phyloP scores from a whole-genome alignment of 495 filamentous ascomycete genomes.

The Aspergillus nidulans region DNA sequence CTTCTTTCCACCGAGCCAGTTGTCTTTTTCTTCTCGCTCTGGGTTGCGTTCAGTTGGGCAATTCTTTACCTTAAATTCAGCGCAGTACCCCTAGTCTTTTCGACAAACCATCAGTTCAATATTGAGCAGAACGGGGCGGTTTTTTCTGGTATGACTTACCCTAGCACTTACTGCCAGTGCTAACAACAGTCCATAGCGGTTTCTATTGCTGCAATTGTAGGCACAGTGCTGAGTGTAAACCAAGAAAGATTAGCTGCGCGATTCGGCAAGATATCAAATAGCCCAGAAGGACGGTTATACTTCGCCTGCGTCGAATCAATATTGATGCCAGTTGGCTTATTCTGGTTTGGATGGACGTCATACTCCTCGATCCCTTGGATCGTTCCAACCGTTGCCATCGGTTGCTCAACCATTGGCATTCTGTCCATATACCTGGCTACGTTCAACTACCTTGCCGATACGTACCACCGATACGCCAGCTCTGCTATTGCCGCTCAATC shows the following conservation, averaged over 20 bases:
- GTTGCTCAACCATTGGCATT: slow-evolving; percentile 80
- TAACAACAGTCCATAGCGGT: slow-evolving; percentile 44
- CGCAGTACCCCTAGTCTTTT: slow-evolving; percentile 74
- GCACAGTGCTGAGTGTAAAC: slow-evolving; percentile 67
- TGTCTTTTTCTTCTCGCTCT: slow-evolving; percentile 91
- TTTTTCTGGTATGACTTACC: slow-evolving; percentile 52
- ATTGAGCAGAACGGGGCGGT: slow-evolving; percentile 64
- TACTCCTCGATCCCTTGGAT: slow-evolving; percentile 71
- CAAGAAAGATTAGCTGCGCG: slow-evolving; percentile 55
- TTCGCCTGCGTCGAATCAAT: slow-evolving; percentile 72
- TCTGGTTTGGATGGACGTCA: slow-evolving; percentile 79
- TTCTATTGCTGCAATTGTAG: slow-evolving; percentile 61
- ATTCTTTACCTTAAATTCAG: slow-evolving; percentile 81
- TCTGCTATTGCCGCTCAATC: slow-evolving; percentile 86
- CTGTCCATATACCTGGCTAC: slow-evolving; percentile 83
- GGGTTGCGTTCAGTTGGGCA: slow-evolving; percentile 88
- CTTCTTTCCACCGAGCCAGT: slow-evolving; percentile 87
- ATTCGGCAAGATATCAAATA: slow-evolving; percentile 43
- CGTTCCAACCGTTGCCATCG: slow-evolving; percentile 66
- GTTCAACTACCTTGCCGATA: slow-evolving; percentile 95
- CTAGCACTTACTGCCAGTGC: background rate
- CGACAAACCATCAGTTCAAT: slow-evolving; percentile 65
- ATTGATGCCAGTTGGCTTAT: slow-evolving; percentile 68
- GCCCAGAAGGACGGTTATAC: slow-evolving; percentile 77
- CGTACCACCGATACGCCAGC: slow-evolving; percentile 77